These are phyloP conservation scores for Rosa multiflora DNA, from an alignment of 306 rosid genomes.

Conservation along the genomic window DNA sequence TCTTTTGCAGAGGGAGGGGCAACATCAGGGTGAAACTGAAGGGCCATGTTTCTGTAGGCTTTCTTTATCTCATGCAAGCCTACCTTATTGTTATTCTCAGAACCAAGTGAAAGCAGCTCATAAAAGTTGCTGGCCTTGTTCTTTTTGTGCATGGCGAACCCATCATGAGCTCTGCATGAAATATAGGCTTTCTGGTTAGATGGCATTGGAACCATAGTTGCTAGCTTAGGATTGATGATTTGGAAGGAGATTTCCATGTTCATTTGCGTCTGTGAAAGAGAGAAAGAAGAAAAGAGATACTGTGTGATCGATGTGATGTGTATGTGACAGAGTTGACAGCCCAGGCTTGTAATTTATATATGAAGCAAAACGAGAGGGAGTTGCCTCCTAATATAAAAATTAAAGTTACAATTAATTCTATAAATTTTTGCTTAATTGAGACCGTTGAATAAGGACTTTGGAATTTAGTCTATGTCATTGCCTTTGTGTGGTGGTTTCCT, in stretches of 20 bases:
- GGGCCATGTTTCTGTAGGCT: conserved; percentile 42
- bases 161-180: conserved; percentile 15
- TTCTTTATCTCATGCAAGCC: conserved; percentile 32
- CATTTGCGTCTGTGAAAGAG: neutral
- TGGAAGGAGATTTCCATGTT: conserved; percentile 28
- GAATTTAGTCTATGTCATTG: neutral
- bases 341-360: neutral
- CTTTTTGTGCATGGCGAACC: neutral
- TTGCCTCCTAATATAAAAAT: neutral
- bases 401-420: neutral
- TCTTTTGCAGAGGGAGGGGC: conserved; percentile 27
- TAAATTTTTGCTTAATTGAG: neutral
- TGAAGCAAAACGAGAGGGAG: neutral
- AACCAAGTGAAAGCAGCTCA: conserved; percentile 30
- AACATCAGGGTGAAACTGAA: conserved; percentile 36
- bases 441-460: conserved; percentile 8
- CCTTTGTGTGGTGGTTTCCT: conserved; percentile 12
- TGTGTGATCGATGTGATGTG: neutral
- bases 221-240: conserved; percentile 12
- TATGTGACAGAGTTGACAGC: neutral
- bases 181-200: neutral
- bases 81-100: conserved; percentile 15
- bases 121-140: conserved; percentile 31
- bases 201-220: neutral
- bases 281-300: neutral